Percentiles rank a stretch among this genome's conserved stretches.
These are phyloP conservation scores for Metarhizium robertsii DNA, from an alignment of 2,329 filamentous ascomycete genomes.

Conservation along the genomic window DNA sequence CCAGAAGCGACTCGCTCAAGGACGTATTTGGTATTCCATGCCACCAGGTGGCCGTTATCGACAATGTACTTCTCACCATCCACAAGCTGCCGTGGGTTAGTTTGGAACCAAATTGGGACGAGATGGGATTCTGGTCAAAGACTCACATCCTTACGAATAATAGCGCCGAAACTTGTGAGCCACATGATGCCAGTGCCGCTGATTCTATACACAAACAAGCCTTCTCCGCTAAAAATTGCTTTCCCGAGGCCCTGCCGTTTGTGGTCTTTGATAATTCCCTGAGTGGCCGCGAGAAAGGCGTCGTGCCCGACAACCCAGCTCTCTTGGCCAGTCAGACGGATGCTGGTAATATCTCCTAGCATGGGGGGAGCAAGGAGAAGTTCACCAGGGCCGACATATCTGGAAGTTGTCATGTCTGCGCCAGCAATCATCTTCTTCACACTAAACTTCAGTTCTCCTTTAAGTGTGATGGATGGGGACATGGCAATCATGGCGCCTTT, in stretches of 20 bases:
- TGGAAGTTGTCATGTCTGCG: constrained; percentile 69
- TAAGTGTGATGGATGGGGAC: constrained; percentile 78
- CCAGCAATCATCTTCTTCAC: constrained; percentile 86
- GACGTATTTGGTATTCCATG: constrained; percentile 93
- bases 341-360: constrained; percentile 76
- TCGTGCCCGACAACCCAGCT: constrained; percentile 82
- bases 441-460: constrained; percentile 74
- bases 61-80: constrained; percentile 82
- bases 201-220: constrained; percentile 83
- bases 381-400: constrained; percentile 84
- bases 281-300: constrained; percentile 75
- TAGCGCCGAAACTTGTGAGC: constrained; percentile 89
- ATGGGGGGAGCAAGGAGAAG: constrained; percentile 71
- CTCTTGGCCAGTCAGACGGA: constrained; percentile 62
- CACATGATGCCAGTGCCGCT: constrained; percentile 73
- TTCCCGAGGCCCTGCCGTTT: constrained; percentile 81
- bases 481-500: constrained; percentile 86
- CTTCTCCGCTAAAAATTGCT: constrained; percentile 89
- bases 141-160: constrained; percentile 80
- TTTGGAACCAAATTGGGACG: neutral
- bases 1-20: constrained; percentile 86
- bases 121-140: neutral
- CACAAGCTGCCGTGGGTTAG: constrained; percentile 29
- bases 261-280: constrained; percentile 80
- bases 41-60: constrained; percentile 87